A percentile compares a stretch with the other conserved stretches of the same genome.
These are phyloP conservation scores for Ulota crispa DNA, from an alignment of 225 moss, liverwort and hornwort species.

Conservation along the genomic window DNA sequence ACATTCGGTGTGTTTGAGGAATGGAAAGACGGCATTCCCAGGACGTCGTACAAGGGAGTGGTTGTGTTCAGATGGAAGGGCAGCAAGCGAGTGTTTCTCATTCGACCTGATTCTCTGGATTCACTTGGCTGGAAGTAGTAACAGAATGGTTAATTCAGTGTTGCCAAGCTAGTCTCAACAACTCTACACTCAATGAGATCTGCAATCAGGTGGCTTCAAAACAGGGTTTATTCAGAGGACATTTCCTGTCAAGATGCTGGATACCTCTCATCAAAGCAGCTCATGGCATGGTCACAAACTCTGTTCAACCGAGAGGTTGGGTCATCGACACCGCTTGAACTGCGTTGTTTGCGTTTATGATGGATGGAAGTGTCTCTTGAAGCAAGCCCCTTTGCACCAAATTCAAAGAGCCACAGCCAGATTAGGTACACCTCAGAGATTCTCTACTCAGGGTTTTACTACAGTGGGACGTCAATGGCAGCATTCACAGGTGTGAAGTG, in stretches of 20 bases:
- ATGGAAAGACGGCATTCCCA: constrained; percentile 64
- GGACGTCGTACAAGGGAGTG: constrained; percentile 59
- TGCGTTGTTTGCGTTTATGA: neutral
- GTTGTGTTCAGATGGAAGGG: constrained; percentile 61
- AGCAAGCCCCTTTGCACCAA: neutral
- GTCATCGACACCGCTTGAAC: neutral
- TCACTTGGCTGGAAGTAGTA: constrained; percentile 34
- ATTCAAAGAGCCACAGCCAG: neutral
- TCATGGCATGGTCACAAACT: neutral
- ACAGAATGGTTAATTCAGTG: neutral
- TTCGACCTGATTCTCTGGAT: constrained; percentile 50
- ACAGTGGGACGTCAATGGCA: neutral
- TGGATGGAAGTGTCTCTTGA: constrained; percentile 18
- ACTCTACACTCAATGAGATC: constrained; percentile 1
- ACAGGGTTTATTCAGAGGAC: neutral
- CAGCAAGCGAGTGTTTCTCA: constrained; percentile 44
- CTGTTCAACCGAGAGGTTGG: constrained; percentile 3
- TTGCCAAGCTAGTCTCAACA: neutral
- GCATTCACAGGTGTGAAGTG: neutral
- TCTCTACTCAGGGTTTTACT: neutral
- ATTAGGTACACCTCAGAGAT: neutral
- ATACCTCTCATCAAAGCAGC: neutral
- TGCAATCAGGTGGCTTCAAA: constrained; percentile 9
- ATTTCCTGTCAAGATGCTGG: neutral
- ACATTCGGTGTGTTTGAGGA: constrained; percentile 62